Evolutionary conservation across 768 basidiomycete genomes (phyloP), one percentile per base, ranked within the genome.

Genomic region (Hydnomerulius pinastri): DNA sequence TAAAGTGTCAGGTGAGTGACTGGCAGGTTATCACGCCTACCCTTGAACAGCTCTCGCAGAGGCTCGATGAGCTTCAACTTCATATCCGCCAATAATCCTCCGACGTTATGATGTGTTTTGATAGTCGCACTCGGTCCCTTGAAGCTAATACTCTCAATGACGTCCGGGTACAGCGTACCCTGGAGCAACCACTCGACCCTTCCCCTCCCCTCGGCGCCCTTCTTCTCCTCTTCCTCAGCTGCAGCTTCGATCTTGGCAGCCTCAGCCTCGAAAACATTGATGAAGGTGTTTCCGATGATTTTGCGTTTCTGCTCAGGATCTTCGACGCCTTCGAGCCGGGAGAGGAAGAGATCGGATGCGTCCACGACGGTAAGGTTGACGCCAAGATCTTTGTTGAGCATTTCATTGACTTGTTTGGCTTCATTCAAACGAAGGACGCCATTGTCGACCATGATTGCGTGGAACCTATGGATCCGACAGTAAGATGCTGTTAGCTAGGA

Each of bases 71-170:
- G 79, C 75, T 98, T 98, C 61, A 99, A 80, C 70, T 93, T 97
- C 97, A 98, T 99, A 71, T 98, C 88, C 65, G 89, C 90, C 53
- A 98, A 78, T 44, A 99, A 75, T 3, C 96, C 96, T 24, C 97
- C 97, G 57, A 98, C 97, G 58, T 99, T 99, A 70, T 98, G 97
- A 68, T 99, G 97, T 2, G 97, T 98, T 79, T 99, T 99, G 78
- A 99, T 99, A 9, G 96, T 98, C 32, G 97, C 97, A 57, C 90
- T 92, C 0, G 97, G 97, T 2, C 97, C 97, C 73, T 98, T 98
- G 82, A 99, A 99, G 72, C 90, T 92, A 73, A 99, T 97, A 66
- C 90, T 92, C 76, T 99, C 97, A 66, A 98, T 99, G 51, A 99
- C 97, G 65, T 99, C 97, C 2, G 97, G 97, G 71, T 98, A 99